A percentile compares a stretch with the other conserved stretches of the same genome.
Evolutionary conservation across 192 early-diverging fungal genomes (phyloP).

Genomic region (Umbelopsis isabellina): DNA sequence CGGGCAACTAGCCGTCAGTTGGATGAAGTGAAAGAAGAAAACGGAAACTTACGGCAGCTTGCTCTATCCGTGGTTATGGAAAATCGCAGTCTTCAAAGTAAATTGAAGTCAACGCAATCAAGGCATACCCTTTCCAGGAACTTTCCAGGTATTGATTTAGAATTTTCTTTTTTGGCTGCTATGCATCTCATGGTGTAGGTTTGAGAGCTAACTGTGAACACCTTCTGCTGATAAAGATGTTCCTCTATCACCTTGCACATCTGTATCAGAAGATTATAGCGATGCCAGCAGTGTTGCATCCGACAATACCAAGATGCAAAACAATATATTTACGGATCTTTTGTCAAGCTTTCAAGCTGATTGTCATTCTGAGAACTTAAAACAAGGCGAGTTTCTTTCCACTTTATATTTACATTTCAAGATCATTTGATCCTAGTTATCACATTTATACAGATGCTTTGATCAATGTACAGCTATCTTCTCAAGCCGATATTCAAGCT

Average conservation of each 20-base stretch:
- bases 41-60: not conserved
- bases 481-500: not conserved
- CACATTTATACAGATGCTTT: not conserved
- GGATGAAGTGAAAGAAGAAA: constrained; percentile 21
- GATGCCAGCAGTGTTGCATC: not conserved
- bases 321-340: not conserved
- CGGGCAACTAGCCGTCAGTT: constrained; percentile 21
- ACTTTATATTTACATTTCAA: not conserved
- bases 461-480: not conserved
- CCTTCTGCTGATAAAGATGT: not conserved
- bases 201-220: not conserved
- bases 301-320: not conserved
- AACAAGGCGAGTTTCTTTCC: constrained; percentile 10
- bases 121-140: not conserved
- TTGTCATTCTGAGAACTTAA: not conserved
- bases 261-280: not conserved
- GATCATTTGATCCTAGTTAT: constrained; percentile 17
- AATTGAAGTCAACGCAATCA: not conserved
- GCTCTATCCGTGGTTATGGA: not conserved
- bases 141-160: not conserved
- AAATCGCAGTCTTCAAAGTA: not conserved
- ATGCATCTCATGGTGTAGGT: not conserved
- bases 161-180: not conserved
- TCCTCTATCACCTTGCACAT: not conserved
- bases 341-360: not conserved